Conservation (phyloP, 495 filamentous ascomycete genomes). For the Hypoxylon cercidicola region DNA sequence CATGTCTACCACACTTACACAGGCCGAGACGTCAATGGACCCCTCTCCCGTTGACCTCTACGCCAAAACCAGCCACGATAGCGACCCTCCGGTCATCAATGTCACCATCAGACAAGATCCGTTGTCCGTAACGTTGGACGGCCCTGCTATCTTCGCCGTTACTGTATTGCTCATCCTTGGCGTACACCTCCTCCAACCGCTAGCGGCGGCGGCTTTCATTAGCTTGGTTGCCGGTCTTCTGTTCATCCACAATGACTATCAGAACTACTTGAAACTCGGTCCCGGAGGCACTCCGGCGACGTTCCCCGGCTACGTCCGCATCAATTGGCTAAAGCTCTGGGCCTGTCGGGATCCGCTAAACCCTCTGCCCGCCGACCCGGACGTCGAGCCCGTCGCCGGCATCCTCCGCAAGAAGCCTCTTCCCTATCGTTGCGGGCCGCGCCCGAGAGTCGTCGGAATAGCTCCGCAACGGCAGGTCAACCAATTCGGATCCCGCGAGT, state of each 20-base stretch:
- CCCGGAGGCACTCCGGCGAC: slow-evolving; percentile 84
- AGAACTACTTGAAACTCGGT: slow-evolving; percentile 78
- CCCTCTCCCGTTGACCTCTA: slow-evolving; percentile 13
- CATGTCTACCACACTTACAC: slow-evolving; percentile 34
- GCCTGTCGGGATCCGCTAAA: slow-evolving; percentile 67
- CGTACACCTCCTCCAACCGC: slow-evolving; percentile 59
- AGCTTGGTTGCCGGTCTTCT: slow-evolving; percentile 62
- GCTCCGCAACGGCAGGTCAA: slow-evolving; percentile 82
- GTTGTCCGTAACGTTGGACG: slow-evolving; percentile 60
- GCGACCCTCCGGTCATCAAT: slow-evolving; percentile 44
- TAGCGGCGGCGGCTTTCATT: slow-evolving; percentile 59
- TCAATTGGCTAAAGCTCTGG: slow-evolving; percentile 69
- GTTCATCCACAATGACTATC: slow-evolving; percentile 77
- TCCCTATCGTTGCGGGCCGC: slow-evolving; percentile 67
- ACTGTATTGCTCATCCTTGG: slow-evolving; percentile 57
- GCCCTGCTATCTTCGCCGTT: slow-evolving; percentile 53
- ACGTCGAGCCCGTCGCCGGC: slow-evolving; percentile 48
- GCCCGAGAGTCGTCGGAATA: slow-evolving; percentile 76
- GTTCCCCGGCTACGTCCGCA: slow-evolving; percentile 74
- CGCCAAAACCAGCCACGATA: slow-evolving; percentile 24
- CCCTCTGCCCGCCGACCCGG: slow-evolving; percentile 50
- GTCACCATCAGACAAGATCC: slow-evolving; percentile 61
- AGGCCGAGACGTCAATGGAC: slow-evolving; percentile 23
- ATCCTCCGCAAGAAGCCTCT: slow-evolving; percentile 56
- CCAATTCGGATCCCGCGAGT: slow-evolving; percentile 64